Evolutionary conservation across 2,329 filamentous ascomycete species (phyloP).

Genomic region (Dactylellina sp.): DNA sequence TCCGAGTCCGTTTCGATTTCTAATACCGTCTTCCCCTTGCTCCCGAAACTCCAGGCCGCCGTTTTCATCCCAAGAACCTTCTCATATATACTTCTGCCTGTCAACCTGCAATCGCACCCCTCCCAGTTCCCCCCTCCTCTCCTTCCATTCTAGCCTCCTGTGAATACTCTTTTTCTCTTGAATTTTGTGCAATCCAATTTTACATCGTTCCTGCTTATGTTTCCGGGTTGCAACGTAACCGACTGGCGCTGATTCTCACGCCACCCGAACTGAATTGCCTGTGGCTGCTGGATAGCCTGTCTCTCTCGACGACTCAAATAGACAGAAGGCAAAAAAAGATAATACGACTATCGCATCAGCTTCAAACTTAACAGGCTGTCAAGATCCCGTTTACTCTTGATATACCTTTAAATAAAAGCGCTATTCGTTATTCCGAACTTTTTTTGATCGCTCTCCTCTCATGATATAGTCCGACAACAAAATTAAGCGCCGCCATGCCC

Average conservation of each 20-base stretch:
- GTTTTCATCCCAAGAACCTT: slow-evolving; percentile 20
- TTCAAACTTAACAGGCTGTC: slow-evolving; percentile 39
- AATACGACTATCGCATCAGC: slow-evolving; percentile 27
- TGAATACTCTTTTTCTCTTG: not conserved
- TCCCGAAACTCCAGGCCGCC: slow-evolving; percentile 10
- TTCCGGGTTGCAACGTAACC: not conserved
- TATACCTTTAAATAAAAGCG: slow-evolving; percentile 7
- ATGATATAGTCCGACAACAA: slow-evolving; percentile 2
- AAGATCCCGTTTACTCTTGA: not conserved
- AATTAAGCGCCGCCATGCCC: slow-evolving; percentile 4
- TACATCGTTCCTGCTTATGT: not conserved
- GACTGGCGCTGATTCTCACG: slow-evolving; percentile 32
- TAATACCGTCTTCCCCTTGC: slow-evolving; percentile 9
- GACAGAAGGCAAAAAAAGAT: not conserved
- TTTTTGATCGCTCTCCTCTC: not conserved
- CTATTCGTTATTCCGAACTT: not conserved
- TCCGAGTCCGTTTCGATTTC: slow-evolving; percentile 25
- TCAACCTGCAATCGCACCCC: too few relatives aligned
- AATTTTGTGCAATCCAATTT: not conserved
- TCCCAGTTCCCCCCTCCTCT: not conserved
- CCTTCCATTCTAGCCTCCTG: not conserved
- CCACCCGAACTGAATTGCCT: slow-evolving; percentile 15
- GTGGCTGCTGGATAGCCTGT: slow-evolving; percentile 33
- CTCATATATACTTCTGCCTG: slow-evolving; percentile 28
- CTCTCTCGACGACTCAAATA: not conserved